phyloP scores from a whole-genome alignment of 345 rosid genomes.

The Mangifera indica region DNA sequence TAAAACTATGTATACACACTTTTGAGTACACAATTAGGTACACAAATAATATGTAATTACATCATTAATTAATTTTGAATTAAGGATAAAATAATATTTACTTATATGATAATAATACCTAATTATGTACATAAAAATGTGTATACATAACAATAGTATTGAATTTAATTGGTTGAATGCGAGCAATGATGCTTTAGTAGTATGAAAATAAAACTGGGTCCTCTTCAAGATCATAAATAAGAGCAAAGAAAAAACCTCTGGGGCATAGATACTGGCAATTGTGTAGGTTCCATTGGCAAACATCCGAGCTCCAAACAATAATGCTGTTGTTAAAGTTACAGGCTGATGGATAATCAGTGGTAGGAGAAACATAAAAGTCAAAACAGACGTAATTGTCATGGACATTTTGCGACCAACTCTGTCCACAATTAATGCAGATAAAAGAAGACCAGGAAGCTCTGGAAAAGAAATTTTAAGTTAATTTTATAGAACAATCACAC shows the following conservation, averaged over 20 bases:
- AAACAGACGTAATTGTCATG: conserved; percentile 43
- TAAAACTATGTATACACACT: too few species aligned
- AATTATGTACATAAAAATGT: too few species aligned
- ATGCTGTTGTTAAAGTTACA: conserved; percentile 38
- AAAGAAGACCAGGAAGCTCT: conserved; percentile 67
- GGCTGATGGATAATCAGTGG: conserved; percentile 47
- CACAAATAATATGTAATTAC: too few species aligned
- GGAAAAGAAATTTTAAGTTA: conserved; percentile 4
- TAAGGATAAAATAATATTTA: too few species aligned
- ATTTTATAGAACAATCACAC: conserved; percentile 1
- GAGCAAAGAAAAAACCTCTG: conserved; percentile 41
- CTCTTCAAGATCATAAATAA: neutral
- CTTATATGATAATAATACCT: too few species aligned
- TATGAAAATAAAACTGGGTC: neutral
- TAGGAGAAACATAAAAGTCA: conserved; percentile 42
- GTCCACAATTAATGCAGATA: conserved; percentile 56
- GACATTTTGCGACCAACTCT: conserved; percentile 59
- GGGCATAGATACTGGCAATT: conserved; percentile 47
- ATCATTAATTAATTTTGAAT: too few species aligned
- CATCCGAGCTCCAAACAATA: conserved; percentile 59
- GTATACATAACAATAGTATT: too few species aligned
- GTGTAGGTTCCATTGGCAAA: conserved; percentile 49
- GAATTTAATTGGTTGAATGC: neutral
- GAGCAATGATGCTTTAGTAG: neutral
- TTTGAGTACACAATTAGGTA: too few species aligned